These are phyloP conservation scores for Paecilomyces variotii DNA, from an alignment of 2,329 filamentous ascomycete genomes.

Conservation along the genomic window DNA sequence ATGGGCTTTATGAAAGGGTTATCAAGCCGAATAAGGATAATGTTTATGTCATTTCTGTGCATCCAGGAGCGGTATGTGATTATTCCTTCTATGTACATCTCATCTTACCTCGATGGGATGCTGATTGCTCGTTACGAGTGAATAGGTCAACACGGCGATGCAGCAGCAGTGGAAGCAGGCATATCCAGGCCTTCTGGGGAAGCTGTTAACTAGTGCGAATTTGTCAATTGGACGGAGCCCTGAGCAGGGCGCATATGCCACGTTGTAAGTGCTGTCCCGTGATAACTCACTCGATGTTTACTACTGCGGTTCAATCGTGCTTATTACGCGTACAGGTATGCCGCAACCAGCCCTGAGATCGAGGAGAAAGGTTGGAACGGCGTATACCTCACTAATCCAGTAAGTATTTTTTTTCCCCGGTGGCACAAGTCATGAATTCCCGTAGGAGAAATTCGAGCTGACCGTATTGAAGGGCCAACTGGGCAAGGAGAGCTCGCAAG, in stretches of 20 bases:
- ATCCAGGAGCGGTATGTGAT: conserved; percentile 32
- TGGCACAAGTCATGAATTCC: not conserved
- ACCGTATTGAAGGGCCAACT: conserved; percentile 15
- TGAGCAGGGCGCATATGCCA: conserved; percentile 39
- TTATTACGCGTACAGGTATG: conserved; percentile 10
- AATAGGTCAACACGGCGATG: conserved; percentile 38
- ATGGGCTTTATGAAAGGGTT: conserved; percentile 33
- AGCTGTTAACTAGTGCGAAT: conserved; percentile 29
- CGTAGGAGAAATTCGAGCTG: not conserved
- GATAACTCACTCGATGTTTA: not conserved
- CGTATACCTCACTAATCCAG: conserved; percentile 35
- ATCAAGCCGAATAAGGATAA: conserved; percentile 36
- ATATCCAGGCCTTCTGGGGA: conserved; percentile 35
- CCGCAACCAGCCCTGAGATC: conserved; percentile 34
- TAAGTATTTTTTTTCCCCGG: conserved; percentile 4
- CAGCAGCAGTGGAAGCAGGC: conserved; percentile 42
- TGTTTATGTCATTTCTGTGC: conserved; percentile 35
- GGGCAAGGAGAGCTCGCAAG: conserved; percentile 33
- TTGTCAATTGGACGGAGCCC: conserved; percentile 26
- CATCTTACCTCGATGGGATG: not conserved
- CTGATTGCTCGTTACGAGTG: not conserved
- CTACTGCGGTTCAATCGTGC: not conserved
- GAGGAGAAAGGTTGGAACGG: conserved; percentile 38
- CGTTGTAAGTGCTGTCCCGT: conserved; percentile 24
- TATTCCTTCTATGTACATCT: not conserved